These are phyloP conservation scores for Phyllosticta paracitricarpa DNA, from an alignment of 2,329 filamentous ascomycete species.

Conservation along the genomic window DNA sequence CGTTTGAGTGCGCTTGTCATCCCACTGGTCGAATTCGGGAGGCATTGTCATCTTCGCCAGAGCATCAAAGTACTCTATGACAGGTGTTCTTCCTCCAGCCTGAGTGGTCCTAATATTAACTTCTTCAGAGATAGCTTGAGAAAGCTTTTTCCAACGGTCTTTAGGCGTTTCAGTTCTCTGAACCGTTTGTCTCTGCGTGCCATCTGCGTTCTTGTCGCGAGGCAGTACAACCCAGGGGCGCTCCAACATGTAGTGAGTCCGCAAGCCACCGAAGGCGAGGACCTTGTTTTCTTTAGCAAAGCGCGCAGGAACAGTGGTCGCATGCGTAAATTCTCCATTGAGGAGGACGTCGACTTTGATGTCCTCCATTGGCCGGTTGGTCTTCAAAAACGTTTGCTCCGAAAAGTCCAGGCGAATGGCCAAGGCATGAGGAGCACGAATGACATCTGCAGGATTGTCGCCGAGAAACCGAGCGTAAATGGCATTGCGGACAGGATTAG, in stretches of 20 bases:
- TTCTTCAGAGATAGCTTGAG: constrained; percentile 22
- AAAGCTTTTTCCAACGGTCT: constrained; percentile 28
- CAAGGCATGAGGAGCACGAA: constrained; percentile 17
- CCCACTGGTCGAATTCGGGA: constrained; percentile 20
- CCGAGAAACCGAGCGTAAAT: not conserved
- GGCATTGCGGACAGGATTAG: not conserved
- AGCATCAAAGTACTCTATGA: constrained; percentile 28
- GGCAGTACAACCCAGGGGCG: constrained; percentile 35
- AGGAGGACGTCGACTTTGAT: constrained; percentile 40
- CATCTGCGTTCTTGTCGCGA: constrained; percentile 17
- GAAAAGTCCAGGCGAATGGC: constrained; percentile 23
- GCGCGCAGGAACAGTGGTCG: constrained; percentile 18
- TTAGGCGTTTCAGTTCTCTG: constrained; percentile 9
- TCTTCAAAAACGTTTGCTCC: constrained; percentile 17
- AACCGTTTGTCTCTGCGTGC: constrained; percentile 11
- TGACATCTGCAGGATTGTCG: not conserved
- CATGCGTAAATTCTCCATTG: constrained; percentile 35
- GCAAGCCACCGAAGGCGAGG: constrained; percentile 28
- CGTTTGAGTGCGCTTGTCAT: constrained; percentile 19
- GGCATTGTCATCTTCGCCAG: constrained; percentile 31
- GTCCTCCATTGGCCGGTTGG: constrained; percentile 17
- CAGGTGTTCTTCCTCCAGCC: constrained; percentile 20
- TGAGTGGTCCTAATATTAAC: constrained; percentile 25
- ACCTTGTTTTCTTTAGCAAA: not conserved
- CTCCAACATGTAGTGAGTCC: constrained; percentile 31